A percentile compares a stretch with the other conserved stretches of the same genome.
Evolutionary conservation across 345 rosid species (phyloP).

Genomic region (Acer negundo): DNA sequence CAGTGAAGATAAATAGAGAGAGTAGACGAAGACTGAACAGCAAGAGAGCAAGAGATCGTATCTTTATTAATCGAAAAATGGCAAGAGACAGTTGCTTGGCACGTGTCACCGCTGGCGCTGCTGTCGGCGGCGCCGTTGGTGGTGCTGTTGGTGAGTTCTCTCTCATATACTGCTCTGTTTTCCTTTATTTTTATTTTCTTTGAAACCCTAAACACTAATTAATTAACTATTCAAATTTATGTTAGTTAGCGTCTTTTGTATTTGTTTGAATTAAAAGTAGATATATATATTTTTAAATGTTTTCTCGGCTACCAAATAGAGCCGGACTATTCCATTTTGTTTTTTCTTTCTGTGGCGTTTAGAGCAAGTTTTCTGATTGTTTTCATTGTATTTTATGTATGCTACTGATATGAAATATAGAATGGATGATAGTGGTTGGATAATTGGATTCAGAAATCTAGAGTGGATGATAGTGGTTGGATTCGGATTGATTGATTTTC

Average conservation of each 20-base stretch:
- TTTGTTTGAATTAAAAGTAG: not conserved
- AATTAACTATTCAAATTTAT: not conserved
- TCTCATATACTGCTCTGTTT: not conserved
- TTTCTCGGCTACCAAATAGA: too few species aligned
- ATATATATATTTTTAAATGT: not conserved
- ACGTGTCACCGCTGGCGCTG: constrained; percentile 80
- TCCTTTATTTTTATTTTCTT: not conserved
- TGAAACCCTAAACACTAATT: not conserved
- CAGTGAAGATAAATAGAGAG: not conserved
- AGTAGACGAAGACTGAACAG: not conserved
- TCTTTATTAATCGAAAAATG: constrained; percentile 38
- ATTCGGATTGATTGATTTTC: not conserved
- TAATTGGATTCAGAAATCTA: not conserved
- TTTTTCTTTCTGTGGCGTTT: not conserved
- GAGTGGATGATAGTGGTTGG: not conserved
- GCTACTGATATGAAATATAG: not conserved
- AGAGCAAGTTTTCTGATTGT: not conserved
- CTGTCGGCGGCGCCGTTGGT: constrained; percentile 94
- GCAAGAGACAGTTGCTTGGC: constrained; percentile 85
- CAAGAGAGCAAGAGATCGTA: not conserved
- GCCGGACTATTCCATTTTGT: too few species aligned
- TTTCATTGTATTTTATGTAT: not conserved
- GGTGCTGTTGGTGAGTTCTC: constrained; percentile 75
- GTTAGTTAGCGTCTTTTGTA: not conserved
- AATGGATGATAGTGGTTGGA: not conserved